These are phyloP conservation scores for Penicillium sclerotigenum DNA, from an alignment of 2,329 filamentous ascomycete species.

Conservation along the genomic window DNA sequence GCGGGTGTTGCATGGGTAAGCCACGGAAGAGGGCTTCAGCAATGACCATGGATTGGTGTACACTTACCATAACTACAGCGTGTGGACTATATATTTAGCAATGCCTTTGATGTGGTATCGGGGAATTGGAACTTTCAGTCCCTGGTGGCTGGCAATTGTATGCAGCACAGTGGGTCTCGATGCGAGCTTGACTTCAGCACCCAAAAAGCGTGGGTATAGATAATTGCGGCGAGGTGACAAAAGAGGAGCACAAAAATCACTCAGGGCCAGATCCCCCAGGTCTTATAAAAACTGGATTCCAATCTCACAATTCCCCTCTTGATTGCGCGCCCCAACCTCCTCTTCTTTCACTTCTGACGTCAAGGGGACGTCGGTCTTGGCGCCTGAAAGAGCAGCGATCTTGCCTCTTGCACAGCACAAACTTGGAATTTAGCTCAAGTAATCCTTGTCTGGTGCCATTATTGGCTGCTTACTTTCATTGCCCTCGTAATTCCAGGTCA, in stretches of 20 bases:
- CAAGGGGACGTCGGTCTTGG: constrained; percentile 16
- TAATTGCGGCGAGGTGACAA: background rate
- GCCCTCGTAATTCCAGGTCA: background rate
- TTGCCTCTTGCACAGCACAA: constrained; percentile 4
- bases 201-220: background rate
- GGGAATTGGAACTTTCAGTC: background rate
- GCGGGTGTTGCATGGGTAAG: background rate
- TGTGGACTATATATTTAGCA: too few species aligned
- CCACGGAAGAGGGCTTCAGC: background rate
- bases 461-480: background rate
- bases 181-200: background rate
- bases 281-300: background rate
- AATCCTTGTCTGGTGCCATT: background rate
- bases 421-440: constrained; percentile 1
- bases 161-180: constrained; percentile 7
- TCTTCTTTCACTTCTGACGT: constrained; percentile 22
- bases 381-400: constrained; percentile 17
- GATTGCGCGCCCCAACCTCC: constrained; percentile 10
- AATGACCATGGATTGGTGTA: background rate
- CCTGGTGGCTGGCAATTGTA: background rate
- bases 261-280: background rate
- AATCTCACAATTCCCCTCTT: background rate
- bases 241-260: background rate
- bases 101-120: background rate
- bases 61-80: constrained; percentile 7